Evolutionary conservation across 495 filamentous ascomycete species (phyloP), one percentile per base, ranked within the genome.

Genomic region (Aspergillus cristatus): DNA sequence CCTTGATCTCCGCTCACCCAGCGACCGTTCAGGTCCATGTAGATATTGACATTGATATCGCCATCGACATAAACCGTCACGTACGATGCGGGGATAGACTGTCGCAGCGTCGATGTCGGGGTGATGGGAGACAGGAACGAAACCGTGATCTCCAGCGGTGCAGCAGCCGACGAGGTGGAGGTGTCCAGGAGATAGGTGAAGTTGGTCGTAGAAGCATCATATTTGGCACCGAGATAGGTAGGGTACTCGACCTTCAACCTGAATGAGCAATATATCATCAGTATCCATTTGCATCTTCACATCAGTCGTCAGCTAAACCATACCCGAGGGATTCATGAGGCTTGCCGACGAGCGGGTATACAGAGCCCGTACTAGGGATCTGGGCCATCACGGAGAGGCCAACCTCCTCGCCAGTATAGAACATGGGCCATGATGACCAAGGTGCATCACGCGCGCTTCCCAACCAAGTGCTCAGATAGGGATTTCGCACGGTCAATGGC

Each of bases 361-460:
- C 81, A 6, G 69, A 73, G 32, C 70, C 71, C 10, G 77, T 68
- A 16, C 74, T 72, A 5, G 86, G 82, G 2, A 94, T 68, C 18
- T 81, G 75, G 29, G 84, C 88, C 54, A 95, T 74, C 41, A 93
- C 58, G 0, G 79, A 79, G 42, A 95, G 82, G 12, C 90, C 90
- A 41, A 94, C 57, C 70, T 89, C 76, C 52, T 81, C 72, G 14
- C 90, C 88, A 11, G 85, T 93, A 70, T 82, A 97, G 56, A 97
- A 97, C 44, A 94, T 93, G 18, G 89, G 90, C 89, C 90, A 97
- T 55, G 77, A 76, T 24, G 76, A 72, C 89, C 90, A 97, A n/a
- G 90, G 90, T 14, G 66, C 68, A 11, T 82, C 77, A 33, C 90
- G 75, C 24, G 86, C 86, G 63, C 81, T 73, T 8, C 71, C 72